Conservation (phyloP, 371 early-diverging fungal species). For the Apophysomyces sp. region DNA sequence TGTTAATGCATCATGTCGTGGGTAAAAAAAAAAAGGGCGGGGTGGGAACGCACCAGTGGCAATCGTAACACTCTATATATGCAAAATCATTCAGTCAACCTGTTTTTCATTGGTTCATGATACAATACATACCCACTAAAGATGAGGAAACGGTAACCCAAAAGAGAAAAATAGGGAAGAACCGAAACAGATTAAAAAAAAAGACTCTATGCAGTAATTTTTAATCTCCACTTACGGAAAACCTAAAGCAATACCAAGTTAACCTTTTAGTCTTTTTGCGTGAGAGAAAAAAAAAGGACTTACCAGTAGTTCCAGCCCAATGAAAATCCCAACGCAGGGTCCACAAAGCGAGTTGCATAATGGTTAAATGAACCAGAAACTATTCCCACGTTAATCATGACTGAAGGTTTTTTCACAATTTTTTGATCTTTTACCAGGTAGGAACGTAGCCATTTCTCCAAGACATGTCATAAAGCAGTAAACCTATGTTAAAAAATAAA, state of each 20-base stretch:
- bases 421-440: slow-evolving; percentile 49
- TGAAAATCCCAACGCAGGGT: slow-evolving; percentile 80
- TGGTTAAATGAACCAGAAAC: slow-evolving; percentile 85
- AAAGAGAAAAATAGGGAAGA: slow-evolving; percentile 1
- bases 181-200: neutral
- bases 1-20: neutral
- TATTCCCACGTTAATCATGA: neutral
- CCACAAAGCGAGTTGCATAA: slow-evolving; percentile 82
- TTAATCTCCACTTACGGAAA: slow-evolving; percentile 20
- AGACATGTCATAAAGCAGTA: slow-evolving; percentile 75
- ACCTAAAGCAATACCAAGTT: slow-evolving; percentile 10
- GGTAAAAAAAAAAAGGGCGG: neutral
- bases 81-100: slow-evolving; percentile 39
- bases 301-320: slow-evolving; percentile 87
- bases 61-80: slow-evolving; percentile 69
- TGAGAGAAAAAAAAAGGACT: slow-evolving; percentile 29
- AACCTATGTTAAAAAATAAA: slow-evolving; percentile 19
- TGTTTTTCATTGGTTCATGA: neutral
- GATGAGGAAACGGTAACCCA: neutral
- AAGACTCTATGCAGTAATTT: too few species aligned
- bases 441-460: slow-evolving; percentile 82
- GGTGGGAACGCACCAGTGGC: slow-evolving; percentile 22
- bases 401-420: neutral
- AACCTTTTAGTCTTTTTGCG: neutral
- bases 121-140: slow-evolving; percentile 22